A percentile compares a stretch with the other conserved stretches of the same genome.
Conservation (phyloP, 805 yeast genomes). For the Ogataea saltuana region DNA sequence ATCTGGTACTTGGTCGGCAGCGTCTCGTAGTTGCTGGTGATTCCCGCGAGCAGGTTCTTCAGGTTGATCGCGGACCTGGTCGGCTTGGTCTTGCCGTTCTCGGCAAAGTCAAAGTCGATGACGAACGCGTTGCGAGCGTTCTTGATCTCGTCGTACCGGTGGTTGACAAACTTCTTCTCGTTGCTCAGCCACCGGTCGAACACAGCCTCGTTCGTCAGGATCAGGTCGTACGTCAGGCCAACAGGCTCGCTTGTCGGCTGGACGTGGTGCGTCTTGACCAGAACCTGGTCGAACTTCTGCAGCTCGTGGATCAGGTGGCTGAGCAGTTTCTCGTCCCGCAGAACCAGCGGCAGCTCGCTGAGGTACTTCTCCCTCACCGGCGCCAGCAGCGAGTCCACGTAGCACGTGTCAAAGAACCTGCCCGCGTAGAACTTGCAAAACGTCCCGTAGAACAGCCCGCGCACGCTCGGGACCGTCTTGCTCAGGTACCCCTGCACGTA, state of each 20-base stretch:
- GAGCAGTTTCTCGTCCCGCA: constrained; percentile 45
- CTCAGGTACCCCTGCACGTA: constrained; percentile 47
- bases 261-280: constrained; percentile 42
- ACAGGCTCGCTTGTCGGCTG: constrained; percentile 37
- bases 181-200: constrained; percentile 53
- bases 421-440: constrained; percentile 28
- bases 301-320: constrained; percentile 61
- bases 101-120: constrained; percentile 58
- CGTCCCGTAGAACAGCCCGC: constrained; percentile 30
- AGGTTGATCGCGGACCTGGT: constrained; percentile 63
- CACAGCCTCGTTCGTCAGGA: constrained; percentile 28
- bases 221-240: constrained; percentile 30
- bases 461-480: constrained; percentile 32
- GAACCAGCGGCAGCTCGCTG: constrained; percentile 27
- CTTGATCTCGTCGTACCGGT: constrained; percentile 53
- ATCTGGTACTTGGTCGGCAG: constrained; percentile 54
- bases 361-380: constrained; percentile 48
- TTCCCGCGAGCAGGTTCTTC: constrained; percentile 55
- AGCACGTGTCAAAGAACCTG: constrained; percentile 34
- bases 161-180: constrained; percentile 53
- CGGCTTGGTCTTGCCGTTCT: constrained; percentile 49
- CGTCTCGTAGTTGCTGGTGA: constrained; percentile 55
- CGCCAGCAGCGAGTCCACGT: constrained; percentile 48
- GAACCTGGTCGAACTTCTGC: constrained; percentile 55
- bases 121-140: constrained; percentile 49